Evolutionary conservation across 345 rosid genomes (phyloP), one percentile per base, ranked within the genome.

Genomic region (Linum lewisii): DNA sequence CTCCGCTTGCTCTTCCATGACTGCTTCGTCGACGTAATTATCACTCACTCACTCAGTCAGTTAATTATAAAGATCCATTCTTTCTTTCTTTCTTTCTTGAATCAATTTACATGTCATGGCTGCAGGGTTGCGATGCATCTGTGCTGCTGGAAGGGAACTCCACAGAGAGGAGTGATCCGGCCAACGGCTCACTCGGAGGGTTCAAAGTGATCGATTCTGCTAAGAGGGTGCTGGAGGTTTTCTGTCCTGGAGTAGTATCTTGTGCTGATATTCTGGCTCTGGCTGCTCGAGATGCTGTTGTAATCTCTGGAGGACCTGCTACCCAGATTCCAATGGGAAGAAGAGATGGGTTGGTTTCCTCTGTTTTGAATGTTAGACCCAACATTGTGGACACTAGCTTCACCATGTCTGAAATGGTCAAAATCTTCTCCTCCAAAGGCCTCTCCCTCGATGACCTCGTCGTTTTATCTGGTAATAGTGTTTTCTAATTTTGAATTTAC

Each of bases 71-170:
- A 29, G 34, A 29, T 29, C 7, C 34, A 29, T 5, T 1, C 34
- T 57, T 21, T n/a, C n/a, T n/a, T n/a, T n/a, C n/a, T n/a, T n/a
- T n/a, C n/a, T n/a, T n/a, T n/a, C n/a, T n/a, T n/a, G n/a, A n/a
- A n/a, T n/a, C n/a, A n/a, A n/a, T n/a, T n/a, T n/a, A n/a, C n/a
- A n/a, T n/a, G n/a, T n/a, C n/a, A n/a, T n/a, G n/a, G n/a, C n/a
- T n/a, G n/a, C 68, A 87, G 96, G 98, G 95, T 22, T 91, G 96
- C 51, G 98, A 91, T 81, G 95, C 82, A 7, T 86, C 96, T 5
- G 82, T 91, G n/a, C 78, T 91, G 60, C 56, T 91, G 54, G 77
- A 78, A 81, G 95, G 96, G 53, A 91, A 88, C 32, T 78, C 72
- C n/a, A 85, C 98, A 9, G 95, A 91, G 72, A 66, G 81, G 69